Percentiles rank a stretch among this genome's conserved stretches.
Conservation (phyloP, 768 basidiomycete species). For the Sistotremastrum niveocremeum region DNA sequence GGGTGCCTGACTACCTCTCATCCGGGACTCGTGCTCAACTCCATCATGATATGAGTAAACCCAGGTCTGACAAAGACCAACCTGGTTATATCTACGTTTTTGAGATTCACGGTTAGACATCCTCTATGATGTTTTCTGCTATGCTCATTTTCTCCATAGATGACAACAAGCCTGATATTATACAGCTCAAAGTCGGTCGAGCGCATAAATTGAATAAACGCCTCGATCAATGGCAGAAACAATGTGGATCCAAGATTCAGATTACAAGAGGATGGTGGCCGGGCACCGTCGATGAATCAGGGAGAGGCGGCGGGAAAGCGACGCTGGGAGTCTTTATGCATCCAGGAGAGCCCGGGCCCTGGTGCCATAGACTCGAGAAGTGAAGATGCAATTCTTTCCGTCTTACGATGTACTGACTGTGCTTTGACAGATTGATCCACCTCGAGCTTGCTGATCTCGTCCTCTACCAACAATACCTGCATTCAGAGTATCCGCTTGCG, state of each 20-base stretch:
- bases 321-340: slow-evolving; percentile 48
- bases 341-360: slow-evolving; percentile 46
- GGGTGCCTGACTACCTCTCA: slow-evolving; percentile 55
- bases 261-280: slow-evolving; percentile 69
- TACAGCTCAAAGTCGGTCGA: slow-evolving; percentile 71
- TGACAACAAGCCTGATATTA: slow-evolving; percentile 20
- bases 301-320: slow-evolving; percentile 29
- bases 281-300: slow-evolving; percentile 28
- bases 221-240: slow-evolving; percentile 69
- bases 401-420: too few relatives aligned
- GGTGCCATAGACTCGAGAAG: slow-evolving; percentile 64
- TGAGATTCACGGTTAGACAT: slow-evolving; percentile 50
- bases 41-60: slow-evolving; percentile 39
- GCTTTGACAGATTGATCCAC: slow-evolving; percentile 38
- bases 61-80: slow-evolving; percentile 39
- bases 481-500: slow-evolving; percentile 27
- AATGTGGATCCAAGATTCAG: slow-evolving; percentile 66
- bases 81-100: slow-evolving; percentile 74
- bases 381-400: too few relatives aligned
- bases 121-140: slow-evolving; percentile 2
- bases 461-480: slow-evolving; percentile 43
- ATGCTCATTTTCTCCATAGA: slow-evolving; percentile 13
- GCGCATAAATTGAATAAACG: slow-evolving; percentile 60
- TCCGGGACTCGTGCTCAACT: slow-evolving; percentile 45
- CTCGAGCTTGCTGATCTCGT: slow-evolving; percentile 65